Evolutionary conservation across 164 flowering plant genomes (phyloP), one percentile per base, ranked within the genome.

Genomic region (Buxus sempervirens): DNA sequence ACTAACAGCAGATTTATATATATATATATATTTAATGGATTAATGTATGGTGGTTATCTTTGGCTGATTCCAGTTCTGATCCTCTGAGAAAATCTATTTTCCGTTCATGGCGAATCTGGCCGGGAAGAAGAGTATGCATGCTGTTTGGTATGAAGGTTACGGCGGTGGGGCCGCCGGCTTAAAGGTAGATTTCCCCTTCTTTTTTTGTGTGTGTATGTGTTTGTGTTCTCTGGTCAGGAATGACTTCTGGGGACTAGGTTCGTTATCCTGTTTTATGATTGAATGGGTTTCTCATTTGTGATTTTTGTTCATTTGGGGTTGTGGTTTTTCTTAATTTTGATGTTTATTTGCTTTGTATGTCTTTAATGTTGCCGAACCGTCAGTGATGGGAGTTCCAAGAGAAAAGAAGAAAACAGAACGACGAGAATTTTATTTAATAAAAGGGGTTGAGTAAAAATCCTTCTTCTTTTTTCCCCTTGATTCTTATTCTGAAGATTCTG

Each of bases 151-250:
- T 68, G 76, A 73, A 7, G 42, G 77, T 28, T 87, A 86, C 61
- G 97, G 91, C 15, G 88, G 86, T 60, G 92, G 96, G 24, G 70
- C 78, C 28, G 83, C 83, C 41, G 88, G 67, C 22, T 76, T 91
- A 58, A 89, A 88, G 90, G 93, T 87, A n/a, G n/a, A 19, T 22
- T 15, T 38, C 23, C 23, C 48, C 42, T 15, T 1, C 24, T 14
- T 28, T 0, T 61, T 24, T 19, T n/a, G 19, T 60, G 56, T 69
- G 23, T 41, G 9, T 59, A 22, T 38, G n/a, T 24, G 5, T 42
- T 7, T 55, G 5, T 45, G 51, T 10, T 10, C 12, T 45, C 1
- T 15, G 10, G 5, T 45, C 12, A 15, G 13, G 13, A 5, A 1
- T 45, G 51, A 45, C 51, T 23, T 26, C 5, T 57, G 26, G 14